Evolutionary conservation across 1,139 yeast species (phyloP).

Genomic region (Hyphopichia pseudoburtonii): DNA sequence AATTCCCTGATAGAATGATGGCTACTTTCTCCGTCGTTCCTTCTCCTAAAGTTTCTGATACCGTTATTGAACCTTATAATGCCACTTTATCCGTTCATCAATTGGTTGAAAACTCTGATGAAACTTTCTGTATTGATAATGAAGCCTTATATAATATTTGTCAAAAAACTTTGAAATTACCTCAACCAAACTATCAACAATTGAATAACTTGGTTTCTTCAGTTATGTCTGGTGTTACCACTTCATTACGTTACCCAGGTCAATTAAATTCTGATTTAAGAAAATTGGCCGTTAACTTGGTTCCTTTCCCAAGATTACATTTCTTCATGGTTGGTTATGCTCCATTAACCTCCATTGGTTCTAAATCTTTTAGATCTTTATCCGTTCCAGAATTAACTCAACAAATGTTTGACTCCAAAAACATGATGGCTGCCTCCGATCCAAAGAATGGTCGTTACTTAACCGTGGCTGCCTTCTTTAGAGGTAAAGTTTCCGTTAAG

Average conservation of each 20-base stretch:
- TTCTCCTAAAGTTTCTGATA: constrained; percentile 86
- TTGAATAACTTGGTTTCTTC: constrained; percentile 80
- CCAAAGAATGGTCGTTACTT: constrained; percentile 88
- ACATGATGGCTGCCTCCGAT: constrained; percentile 95
- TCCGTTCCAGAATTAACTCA: constrained; percentile 90
- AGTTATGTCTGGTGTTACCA: constrained; percentile 91
- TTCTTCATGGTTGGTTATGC: constrained; percentile 95
- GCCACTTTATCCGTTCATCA: constrained; percentile 93
- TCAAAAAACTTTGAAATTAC: constrained; percentile 77
- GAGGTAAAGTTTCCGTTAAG: constrained; percentile 88
- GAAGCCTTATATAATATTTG: constrained; percentile 90
- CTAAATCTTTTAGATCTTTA: constrained; percentile 79
- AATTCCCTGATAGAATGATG: constrained; percentile 93
- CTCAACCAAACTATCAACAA: constrained; percentile 75
- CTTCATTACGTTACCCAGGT: constrained; percentile 90
- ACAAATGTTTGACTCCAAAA: constrained; percentile 87
- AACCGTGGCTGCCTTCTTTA: constrained; percentile 92
- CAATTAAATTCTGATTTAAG: constrained; percentile 89
- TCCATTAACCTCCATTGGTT: constrained; percentile 77
- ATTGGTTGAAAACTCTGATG: constrained; percentile 85
- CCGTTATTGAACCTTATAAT: constrained; percentile 92
- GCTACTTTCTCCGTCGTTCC: constrained; percentile 93
- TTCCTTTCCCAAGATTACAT: constrained; percentile 93
- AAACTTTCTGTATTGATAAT: constrained; percentile 91
- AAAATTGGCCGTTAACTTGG: constrained; percentile 88